A percentile compares a stretch with the other conserved stretches of the same genome.
phyloP scores from a whole-genome alignment of 768 basidiomycete genomes.

The Naganishia vishniacii region DNA sequence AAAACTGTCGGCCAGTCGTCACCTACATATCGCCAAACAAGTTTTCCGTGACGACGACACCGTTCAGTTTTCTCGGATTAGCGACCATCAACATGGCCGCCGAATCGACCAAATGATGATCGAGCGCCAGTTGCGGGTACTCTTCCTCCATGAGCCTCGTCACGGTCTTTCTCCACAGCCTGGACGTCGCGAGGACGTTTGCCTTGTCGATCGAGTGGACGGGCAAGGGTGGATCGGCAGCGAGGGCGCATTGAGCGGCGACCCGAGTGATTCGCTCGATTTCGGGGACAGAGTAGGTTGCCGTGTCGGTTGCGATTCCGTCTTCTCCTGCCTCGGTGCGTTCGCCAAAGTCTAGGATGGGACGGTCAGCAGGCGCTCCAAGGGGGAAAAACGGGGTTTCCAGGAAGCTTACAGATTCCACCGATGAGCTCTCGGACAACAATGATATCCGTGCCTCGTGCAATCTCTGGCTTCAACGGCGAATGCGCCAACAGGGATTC shows the following conservation, averaged over 20 bases:
- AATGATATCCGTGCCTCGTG: slow-evolving; percentile 73
- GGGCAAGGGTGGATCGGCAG: slow-evolving; percentile 72
- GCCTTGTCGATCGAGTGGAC: slow-evolving; percentile 97
- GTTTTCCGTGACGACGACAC: slow-evolving; percentile 90
- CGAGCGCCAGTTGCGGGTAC: slow-evolving; percentile 77
- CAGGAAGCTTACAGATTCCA: slow-evolving; percentile 59
- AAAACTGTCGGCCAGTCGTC: too few species aligned
- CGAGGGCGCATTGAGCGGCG: slow-evolving; percentile 83
- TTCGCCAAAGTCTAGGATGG: slow-evolving; percentile 67
- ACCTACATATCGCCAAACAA: slow-evolving; percentile 94
- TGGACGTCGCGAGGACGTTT: slow-evolving; percentile 89
- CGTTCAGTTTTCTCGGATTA: slow-evolving; percentile 85
- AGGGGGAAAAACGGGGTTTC: background rate
- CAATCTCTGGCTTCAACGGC: slow-evolving; percentile 80
- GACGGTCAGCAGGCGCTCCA: background rate
- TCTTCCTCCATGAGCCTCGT: slow-evolving; percentile 75
- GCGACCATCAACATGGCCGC: slow-evolving; percentile 93
- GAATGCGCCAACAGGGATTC: slow-evolving; percentile 79
- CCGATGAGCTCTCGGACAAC: slow-evolving; percentile 95
- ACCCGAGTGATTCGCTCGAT: slow-evolving; percentile 92
- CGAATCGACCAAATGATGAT: slow-evolving; percentile 91
- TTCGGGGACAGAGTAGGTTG: slow-evolving; percentile 84
- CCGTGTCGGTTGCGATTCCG: slow-evolving; percentile 77
- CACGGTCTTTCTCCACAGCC: slow-evolving; percentile 91
- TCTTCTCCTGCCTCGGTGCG: slow-evolving; percentile 76